Base-by-base conservation (phyloP, 2,329 filamentous ascomycete genomes). In the Ustilaginoidea virens region DNA sequence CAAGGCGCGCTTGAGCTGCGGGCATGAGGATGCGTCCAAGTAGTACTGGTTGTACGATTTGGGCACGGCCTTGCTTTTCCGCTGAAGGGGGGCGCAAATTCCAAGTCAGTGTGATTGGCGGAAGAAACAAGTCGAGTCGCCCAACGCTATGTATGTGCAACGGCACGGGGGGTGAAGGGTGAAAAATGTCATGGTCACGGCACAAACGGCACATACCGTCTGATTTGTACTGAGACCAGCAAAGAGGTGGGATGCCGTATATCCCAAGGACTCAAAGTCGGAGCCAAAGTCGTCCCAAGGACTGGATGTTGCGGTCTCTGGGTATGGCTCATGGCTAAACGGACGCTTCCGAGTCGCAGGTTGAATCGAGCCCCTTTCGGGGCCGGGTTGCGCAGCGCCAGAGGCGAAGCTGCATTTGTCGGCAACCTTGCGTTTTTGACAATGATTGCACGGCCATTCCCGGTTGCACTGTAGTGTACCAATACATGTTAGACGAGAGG, bases 371-470 rank as follows among this genome's bases (percentile, higher is more conserved):
- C 36, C 28, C 17, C 39, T 47, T 20, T 48, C 46, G 4, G 33
- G 32, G 19, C 34, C 31, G n/a, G 32, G 32, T 21, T 40, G 42
- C 17, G 20, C 16, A 14, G 11, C 16, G 16, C 30, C 30, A 28
- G 40, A 38, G 26, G 37, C 45, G 34, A 55, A 56, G 23, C 42
- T 42, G 31, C 53, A 56, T 35, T 47, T 47, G 32, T 52, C 45
- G 24, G 47, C 44, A 17, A 55, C 50, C 31, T 55, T 53, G 36
- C 53, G 51, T 32, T 53, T 54, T 33, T 51, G 48, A 32, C 53
- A 56, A 31, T 55, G 52, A 28, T 48, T 50, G 31, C 53, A 56
- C 6, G 53, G 53, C 51, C 52, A 56, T 29, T 53, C 46, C 18
- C 52, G 50, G 32, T 52, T 52, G 41, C 53, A 56, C 53, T 56